Evolutionary conservation across 768 basidiomycete species (phyloP).

Genomic region (Hebeloma cylindrosporum): DNA sequence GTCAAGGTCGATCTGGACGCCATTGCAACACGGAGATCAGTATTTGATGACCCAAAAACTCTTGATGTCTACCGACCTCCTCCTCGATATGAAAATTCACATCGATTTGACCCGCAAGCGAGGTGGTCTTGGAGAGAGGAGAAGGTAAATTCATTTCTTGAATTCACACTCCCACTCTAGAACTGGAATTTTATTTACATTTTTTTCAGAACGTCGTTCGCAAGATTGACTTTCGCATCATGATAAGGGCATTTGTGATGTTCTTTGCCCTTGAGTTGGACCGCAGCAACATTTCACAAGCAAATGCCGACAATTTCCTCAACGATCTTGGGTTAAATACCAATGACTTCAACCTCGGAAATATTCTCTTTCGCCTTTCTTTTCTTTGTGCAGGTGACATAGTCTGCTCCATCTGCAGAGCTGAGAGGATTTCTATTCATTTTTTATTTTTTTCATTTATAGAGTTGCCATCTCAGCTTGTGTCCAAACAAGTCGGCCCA

Average conservation of each 20-base stretch:
- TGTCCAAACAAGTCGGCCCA: conserved; percentile 67
- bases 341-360: conserved; percentile 64
- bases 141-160: conserved; percentile 34
- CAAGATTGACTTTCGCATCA: conserved; percentile 60
- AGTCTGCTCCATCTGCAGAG: background rate
- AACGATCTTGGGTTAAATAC: conserved; percentile 59
- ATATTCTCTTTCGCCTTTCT: conserved; percentile 52
- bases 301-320: conserved; percentile 72
- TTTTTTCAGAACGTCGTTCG: conserved; percentile 46
- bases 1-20: conserved; percentile 42
- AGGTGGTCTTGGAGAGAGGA: conserved; percentile 77
- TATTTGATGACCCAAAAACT: conserved; percentile 57
- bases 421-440: background rate
- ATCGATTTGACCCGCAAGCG: conserved; percentile 63
- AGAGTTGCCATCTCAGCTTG: conserved; percentile 66
- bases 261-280: conserved; percentile 63
- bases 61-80: conserved; percentile 54
- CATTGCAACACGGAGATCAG: conserved; percentile 60
- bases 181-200: background rate
- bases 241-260: conserved; percentile 62
- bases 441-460: no score
- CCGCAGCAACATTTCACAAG: conserved; percentile 60
- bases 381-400: conserved; percentile 46
- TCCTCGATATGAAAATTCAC: conserved; percentile 55
- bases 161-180: background rate